Evolutionary conservation across 257 asterid genomes (phyloP), one percentile per base, ranked within the genome.

Genomic region (Anisodus acutangulus): DNA sequence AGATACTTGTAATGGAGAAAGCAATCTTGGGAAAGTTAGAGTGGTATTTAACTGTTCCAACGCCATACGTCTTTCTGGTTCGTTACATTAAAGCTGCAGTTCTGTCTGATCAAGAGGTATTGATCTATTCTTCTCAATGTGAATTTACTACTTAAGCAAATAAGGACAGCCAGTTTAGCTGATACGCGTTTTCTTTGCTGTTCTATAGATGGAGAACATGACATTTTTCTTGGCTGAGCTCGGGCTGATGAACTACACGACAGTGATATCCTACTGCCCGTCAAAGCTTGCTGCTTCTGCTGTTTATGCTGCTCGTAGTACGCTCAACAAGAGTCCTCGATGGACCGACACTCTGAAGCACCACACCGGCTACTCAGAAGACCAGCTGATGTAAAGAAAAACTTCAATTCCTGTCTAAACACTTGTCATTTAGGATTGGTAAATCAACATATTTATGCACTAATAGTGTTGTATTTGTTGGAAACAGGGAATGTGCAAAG

Each of bases 221-320:
- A 82, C 88, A 1, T 92, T 86, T 84, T 95, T 94, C 93, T 89
- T 85, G 59, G 95, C 92, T 9, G 98, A 95, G 81, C 94, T 93
- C 35, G 98, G 98, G 2, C 55, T 94, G 86, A 86, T 86, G 80
- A 90, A 88, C 91, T 95, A 95, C 88, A 72, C 91, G 8, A 85
- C 88, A 11, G 55, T 76, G 67, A 88, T 89, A 31, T 81, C 26
- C 12, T 85, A 86, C 85, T 67, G 91, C 85, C 95, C 97, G 8
- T 95, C 98, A 16, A 81, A 81, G 89, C 78, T 95, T 8, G 92
- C 97, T 22, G 98, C 98, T 43, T 83, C 97, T 60, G 91, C 98
- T 0, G 97, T 94, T n/a, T 95, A 95, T 78, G 94, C 92, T 16
- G 98, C 98, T 4, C 93, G 98, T 15, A 88, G 91, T 90, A 92